Conservation (phyloP, 441 rosid species). For the Gossypium gossypioides region DNA sequence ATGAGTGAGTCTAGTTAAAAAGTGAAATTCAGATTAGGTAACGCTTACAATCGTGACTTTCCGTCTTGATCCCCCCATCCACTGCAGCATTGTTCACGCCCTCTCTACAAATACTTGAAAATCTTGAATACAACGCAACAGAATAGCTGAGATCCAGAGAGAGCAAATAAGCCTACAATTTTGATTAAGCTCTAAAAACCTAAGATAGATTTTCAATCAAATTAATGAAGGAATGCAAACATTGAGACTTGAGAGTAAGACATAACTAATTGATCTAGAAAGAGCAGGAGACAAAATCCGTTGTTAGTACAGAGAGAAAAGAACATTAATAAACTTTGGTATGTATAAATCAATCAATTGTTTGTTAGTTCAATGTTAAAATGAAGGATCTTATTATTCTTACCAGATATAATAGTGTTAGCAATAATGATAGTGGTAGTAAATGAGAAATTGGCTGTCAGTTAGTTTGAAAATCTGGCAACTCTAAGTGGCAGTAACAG, state of each 20-base stretch:
- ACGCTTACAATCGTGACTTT: slow-evolving; percentile 61
- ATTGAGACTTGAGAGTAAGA: background rate
- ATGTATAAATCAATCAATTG: background rate
- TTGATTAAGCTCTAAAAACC: background rate
- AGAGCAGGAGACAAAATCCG: background rate
- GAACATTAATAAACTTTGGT: background rate
- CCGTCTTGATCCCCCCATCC: slow-evolving; percentile 92
- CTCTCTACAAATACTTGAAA: background rate
- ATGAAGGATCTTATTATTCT: background rate
- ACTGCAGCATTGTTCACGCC: slow-evolving; percentile 46
- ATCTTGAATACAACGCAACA: background rate
- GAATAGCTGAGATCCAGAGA: no score
- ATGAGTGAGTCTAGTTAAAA: no score
- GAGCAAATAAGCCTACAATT: background rate
- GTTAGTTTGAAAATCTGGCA: background rate
- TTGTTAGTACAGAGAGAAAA: background rate
- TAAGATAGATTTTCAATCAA: background rate
- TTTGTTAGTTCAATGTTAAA: background rate
- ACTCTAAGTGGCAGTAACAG: background rate
- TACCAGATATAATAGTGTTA: background rate
- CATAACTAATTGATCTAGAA: background rate
- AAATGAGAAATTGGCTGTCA: background rate
- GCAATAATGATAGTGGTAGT: background rate
- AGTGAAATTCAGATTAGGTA: background rate
- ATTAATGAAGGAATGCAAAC: background rate